phyloP scores from a whole-genome alignment of 441 rosid genomes.

The Gossypium davidsonii region DNA sequence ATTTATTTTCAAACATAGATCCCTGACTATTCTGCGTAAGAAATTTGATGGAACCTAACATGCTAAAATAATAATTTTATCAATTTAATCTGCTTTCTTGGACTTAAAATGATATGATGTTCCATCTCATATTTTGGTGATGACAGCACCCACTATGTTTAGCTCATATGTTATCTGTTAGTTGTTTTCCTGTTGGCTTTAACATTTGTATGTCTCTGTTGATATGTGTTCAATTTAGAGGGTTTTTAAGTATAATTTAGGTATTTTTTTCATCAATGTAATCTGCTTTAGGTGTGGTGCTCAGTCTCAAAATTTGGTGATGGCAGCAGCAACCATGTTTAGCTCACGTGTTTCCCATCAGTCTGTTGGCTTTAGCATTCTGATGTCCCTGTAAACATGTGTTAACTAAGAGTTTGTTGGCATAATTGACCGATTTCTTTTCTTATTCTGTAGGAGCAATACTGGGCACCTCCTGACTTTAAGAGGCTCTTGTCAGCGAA shows the following conservation, averaged over 20 bases:
- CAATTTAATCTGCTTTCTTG: background rate
- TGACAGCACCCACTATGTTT: background rate
- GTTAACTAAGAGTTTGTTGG: background rate
- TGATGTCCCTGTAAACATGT: background rate
- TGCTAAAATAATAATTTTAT: background rate
- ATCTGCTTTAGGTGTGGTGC: background rate
- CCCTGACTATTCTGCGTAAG: background rate
- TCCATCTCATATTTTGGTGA: background rate
- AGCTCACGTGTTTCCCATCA: too few relatives aligned
- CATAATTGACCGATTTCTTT: background rate
- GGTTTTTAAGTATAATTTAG: background rate
- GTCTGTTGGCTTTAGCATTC: background rate
- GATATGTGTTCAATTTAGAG: background rate
- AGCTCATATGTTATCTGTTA: background rate
- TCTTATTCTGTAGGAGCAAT: slow-evolving; percentile 57
- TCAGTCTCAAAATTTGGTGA: too few relatives aligned
- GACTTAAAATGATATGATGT: background rate
- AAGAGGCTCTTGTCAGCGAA: slow-evolving; percentile 71
- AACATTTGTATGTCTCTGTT: background rate
- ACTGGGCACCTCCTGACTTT: slow-evolving; percentile 74
- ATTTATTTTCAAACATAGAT: background rate
- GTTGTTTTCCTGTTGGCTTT: background rate
- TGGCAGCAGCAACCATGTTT: too few relatives aligned
- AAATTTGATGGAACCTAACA: background rate
- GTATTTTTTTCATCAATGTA: background rate